Conservation (phyloP, 2,329 filamentous ascomycete genomes). For the Akanthomyces muscarius region DNA sequence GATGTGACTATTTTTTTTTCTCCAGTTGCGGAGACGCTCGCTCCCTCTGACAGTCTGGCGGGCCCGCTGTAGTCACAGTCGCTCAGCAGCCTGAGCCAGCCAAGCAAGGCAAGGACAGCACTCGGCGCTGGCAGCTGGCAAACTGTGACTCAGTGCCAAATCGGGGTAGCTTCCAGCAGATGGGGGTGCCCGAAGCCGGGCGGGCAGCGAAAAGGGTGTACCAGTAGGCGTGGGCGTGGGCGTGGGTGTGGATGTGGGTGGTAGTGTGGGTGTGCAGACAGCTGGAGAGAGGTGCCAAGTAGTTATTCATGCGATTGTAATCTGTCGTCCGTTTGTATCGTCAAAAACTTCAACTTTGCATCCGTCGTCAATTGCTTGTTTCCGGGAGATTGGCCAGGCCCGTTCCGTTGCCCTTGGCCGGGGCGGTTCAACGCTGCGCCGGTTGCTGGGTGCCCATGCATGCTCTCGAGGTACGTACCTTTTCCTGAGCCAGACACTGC, state of each 20-base stretch:
- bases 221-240: too few species aligned
- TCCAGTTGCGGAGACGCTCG: constrained; percentile 9
- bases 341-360: not conserved
- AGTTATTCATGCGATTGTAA: too few species aligned
- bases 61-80: not conserved
- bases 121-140: not conserved
- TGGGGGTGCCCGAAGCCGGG: not conserved
- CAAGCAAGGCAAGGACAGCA: not conserved
- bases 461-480: not conserved
- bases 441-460: not conserved
- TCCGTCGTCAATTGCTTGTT: not conserved
- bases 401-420: not conserved
- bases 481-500: not conserved
- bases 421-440: not conserved
- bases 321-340: not conserved
- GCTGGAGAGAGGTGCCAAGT: not conserved
- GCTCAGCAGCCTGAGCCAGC: not conserved
- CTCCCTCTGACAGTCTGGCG: too few species aligned
- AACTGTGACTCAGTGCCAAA: constrained; percentile 6
- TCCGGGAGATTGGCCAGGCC: not conserved
- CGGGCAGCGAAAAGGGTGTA: not conserved
- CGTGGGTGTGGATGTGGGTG: too few species aligned
- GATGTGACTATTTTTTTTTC: constrained; percentile 16
- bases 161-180: not conserved
- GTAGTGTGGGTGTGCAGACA: not conserved